Evolutionary conservation across 2,329 filamentous ascomycete species (phyloP), one percentile per base, ranked within the genome.

Genomic region (Diplodia scrobiculata): DNA sequence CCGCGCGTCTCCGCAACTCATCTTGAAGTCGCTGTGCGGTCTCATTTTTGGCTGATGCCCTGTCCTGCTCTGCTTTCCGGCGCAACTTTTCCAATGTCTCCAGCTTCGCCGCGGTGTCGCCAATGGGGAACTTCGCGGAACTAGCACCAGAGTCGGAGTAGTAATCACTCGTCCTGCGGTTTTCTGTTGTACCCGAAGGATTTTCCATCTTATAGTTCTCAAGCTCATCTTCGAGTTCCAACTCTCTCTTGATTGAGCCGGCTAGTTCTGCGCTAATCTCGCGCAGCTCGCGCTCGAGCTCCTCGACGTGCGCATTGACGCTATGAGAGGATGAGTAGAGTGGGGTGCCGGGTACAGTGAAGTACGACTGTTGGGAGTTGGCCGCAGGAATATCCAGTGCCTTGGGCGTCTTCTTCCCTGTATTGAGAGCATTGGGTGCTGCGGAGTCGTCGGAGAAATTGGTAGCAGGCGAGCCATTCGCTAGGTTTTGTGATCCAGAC

Each of bases 141-240:
- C 92, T 94, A 67, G 91, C 89, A 36, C 95, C 95, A 5, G 93
- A 97, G 77, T 99, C 95, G 2, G 95, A 99, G 76, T 95, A 99
- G 80, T 99, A 98, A 79, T 99, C 95, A 79, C 95, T 98, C 10
- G 91, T 96, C 68, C 94, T 86, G 75, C 90, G 89, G 69, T 86
- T 88, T 32, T 84, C 74, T n/a, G 82, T 77, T 74, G 77, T 83
- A 79, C 73, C 83, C 74, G 78, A 87, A 10, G 48, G 84, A 69
- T 84, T 83, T 73, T 97, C 92, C n/a, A 87, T 81, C 76, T 97
- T 93, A 71, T 96, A 81, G 67, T 90, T 85, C 70, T 99, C 95
- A 0, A 98, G 89, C 54, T 98, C 84, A 77, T 99, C 95, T 78
- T 99, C 95, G 36, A 99, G 80, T 72, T 99, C 95, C 86, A 99